These are phyloP conservation scores for Vicia faba DNA, from an alignment of 306 rosid genomes.

Conservation along the genomic window DNA sequence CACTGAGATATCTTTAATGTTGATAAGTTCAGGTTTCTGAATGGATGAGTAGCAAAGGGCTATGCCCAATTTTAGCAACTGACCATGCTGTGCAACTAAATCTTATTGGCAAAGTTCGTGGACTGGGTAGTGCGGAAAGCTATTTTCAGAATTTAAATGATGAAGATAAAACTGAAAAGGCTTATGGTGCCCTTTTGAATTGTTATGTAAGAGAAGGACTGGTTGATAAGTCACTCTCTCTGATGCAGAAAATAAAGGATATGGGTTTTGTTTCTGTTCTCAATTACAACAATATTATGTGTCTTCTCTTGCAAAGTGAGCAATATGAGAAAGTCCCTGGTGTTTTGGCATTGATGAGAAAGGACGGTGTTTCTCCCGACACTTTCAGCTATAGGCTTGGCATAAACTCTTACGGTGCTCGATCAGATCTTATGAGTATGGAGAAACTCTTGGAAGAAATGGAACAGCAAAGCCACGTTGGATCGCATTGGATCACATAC, in stretches of 20 bases:
- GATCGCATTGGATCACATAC: constrained; percentile 54
- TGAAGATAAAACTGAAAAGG: constrained; percentile 45
- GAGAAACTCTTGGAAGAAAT: constrained; percentile 63
- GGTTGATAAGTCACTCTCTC: constrained; percentile 63
- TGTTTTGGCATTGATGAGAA: constrained; percentile 58
- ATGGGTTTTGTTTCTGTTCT: constrained; percentile 58
- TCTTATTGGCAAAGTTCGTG: constrained; percentile 64
- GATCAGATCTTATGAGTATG: constrained; percentile 55
- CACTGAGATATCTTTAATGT: constrained; percentile 12
- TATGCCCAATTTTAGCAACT: constrained; percentile 41
- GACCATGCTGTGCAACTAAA: constrained; percentile 65
- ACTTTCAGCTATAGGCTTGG: constrained; percentile 64
- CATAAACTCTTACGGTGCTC: constrained; percentile 55
- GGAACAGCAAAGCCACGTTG: constrained; percentile 50
- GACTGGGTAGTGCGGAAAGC: constrained; percentile 61
- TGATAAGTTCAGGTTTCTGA: constrained; percentile 59
- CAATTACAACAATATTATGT: constrained; percentile 63
- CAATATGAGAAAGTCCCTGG: constrained; percentile 63
- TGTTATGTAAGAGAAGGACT: constrained; percentile 71
- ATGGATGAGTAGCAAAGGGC: constrained; percentile 62
- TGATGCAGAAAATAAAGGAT: constrained; percentile 66
- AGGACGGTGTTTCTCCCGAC: constrained; percentile 58
- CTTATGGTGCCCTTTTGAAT: constrained; percentile 66
- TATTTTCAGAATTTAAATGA: constrained; percentile 59
- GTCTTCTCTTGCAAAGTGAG: constrained; percentile 48